A percentile compares a stretch with the other conserved stretches of the same genome.
Evolutionary conservation across 148 eudicot genomes (phyloP).

Genomic region (Limonium bicolor): DNA sequence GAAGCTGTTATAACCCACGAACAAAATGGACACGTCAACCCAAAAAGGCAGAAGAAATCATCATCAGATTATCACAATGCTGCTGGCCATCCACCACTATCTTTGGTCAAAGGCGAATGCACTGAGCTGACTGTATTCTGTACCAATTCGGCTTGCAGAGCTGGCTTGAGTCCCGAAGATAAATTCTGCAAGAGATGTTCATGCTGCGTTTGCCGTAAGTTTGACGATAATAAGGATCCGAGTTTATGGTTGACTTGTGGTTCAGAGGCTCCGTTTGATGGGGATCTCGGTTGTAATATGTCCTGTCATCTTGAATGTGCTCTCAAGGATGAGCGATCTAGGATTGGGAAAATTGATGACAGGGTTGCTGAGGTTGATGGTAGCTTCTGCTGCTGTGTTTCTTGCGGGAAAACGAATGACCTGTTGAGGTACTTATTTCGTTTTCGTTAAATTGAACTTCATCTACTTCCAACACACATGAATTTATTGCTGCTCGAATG

Average conservation of each 20-base stretch:
- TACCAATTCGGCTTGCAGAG: slow-evolving; percentile 74
- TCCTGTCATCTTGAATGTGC: slow-evolving; percentile 94
- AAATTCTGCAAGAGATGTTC: slow-evolving; percentile 89
- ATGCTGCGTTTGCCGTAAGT: slow-evolving; percentile 68
- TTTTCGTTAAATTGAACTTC: background rate
- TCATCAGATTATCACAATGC: too few relatives aligned
- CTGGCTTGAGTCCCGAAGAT: slow-evolving; percentile 32
- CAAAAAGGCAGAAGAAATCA: too few relatives aligned
- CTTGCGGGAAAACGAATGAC: slow-evolving; percentile 86
- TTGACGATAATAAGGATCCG: slow-evolving; percentile 92
- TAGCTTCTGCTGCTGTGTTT: slow-evolving; percentile 51
- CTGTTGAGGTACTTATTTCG: slow-evolving; percentile 43
- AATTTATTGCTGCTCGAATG: background rate
- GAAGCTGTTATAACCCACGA: too few relatives aligned
- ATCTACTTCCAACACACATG: too few relatives aligned
- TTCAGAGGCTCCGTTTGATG: slow-evolving; percentile 63
- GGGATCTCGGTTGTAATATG: slow-evolving; percentile 45
- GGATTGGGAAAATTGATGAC: slow-evolving; percentile 31
- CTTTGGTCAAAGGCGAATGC: too few relatives aligned
- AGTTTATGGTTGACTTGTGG: slow-evolving; percentile 78
- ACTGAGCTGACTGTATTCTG: slow-evolving; percentile 31
- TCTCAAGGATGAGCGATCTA: slow-evolving; percentile 39
- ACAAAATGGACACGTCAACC: too few relatives aligned
- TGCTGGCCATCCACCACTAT: too few relatives aligned
- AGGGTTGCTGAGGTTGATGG: slow-evolving; percentile 50